Conservation (phyloP, 2,329 filamentous ascomycete genomes). For the Aureobasidium sp. region DNA sequence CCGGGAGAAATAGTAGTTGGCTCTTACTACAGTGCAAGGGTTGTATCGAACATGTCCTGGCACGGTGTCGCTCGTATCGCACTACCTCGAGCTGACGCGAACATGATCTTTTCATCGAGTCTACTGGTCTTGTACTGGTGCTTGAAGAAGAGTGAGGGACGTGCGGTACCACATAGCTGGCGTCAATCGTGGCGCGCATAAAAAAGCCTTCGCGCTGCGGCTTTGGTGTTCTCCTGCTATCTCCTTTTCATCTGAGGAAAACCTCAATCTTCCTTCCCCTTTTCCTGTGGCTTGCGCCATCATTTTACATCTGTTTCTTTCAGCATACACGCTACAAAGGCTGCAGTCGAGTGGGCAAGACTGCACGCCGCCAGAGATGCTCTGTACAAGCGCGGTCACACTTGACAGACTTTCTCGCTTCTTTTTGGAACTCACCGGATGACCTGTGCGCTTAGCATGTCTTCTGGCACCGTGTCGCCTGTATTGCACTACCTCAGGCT, state of each 20-base stretch:
- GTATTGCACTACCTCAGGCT: constrained; percentile 69
- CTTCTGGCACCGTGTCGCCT: constrained; percentile 58
- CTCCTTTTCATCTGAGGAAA: not conserved
- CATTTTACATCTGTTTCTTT: not conserved
- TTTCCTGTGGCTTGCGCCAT: not conserved
- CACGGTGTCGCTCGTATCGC: constrained; percentile 71
- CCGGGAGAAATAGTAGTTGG: not conserved
- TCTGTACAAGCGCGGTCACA: not conserved
- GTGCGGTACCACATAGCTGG: too few species aligned
- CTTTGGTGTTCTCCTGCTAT: not conserved
- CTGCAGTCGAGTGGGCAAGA: not conserved
- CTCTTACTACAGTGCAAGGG: not conserved
- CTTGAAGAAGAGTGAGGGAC: not conserved
- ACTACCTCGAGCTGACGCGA: constrained; percentile 69
- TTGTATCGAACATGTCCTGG: not conserved
- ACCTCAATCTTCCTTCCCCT: too few species aligned
- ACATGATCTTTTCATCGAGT: constrained; percentile 28
- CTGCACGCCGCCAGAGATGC: not conserved
- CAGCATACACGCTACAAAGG: not conserved
- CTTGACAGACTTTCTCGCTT: not conserved
- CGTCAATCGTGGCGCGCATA: not conserved
- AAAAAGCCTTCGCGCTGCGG: not conserved
- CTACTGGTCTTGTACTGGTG: not conserved
- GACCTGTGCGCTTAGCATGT: not conserved
- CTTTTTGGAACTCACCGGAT: not conserved